Evolutionary conservation across 2,329 filamentous ascomycete species (phyloP).

Genomic region (Microascus cirrosus): DNA sequence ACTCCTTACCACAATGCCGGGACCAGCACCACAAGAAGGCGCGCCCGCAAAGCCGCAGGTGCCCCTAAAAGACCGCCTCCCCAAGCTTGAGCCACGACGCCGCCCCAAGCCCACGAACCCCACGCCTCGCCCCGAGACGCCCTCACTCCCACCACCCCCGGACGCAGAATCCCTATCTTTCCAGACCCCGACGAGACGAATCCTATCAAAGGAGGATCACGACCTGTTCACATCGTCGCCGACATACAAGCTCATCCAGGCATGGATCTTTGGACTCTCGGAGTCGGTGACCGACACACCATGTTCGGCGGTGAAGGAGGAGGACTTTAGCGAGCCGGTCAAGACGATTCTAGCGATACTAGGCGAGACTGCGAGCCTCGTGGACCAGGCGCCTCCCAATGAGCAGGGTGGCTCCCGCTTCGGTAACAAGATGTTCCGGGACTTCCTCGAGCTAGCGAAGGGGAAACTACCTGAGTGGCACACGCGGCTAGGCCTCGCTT

Average conservation of each 20-base stretch:
- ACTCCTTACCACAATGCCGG: neutral
- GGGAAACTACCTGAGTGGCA: slow-evolving; percentile 53
- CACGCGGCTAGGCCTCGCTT: slow-evolving; percentile 39
- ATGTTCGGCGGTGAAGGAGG: slow-evolving; percentile 44
- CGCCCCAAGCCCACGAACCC: slow-evolving; percentile 37
- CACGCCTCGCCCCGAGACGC: slow-evolving; percentile 63
- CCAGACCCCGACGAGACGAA: slow-evolving; percentile 60
- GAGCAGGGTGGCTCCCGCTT: slow-evolving; percentile 86
- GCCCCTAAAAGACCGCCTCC: slow-evolving; percentile 36
- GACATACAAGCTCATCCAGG: slow-evolving; percentile 63
- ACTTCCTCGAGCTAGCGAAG: slow-evolving; percentile 62
- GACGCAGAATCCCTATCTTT: slow-evolving; percentile 50
- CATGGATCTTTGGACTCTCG: slow-evolving; percentile 78
- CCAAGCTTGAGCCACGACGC: slow-evolving; percentile 56
- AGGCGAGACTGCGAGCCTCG: slow-evolving; percentile 53
- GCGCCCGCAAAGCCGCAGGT: slow-evolving; percentile 16
- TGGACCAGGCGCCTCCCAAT: slow-evolving; percentile 63
- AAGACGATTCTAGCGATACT: slow-evolving; percentile 58
- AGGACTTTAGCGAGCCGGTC: slow-evolving; percentile 47
- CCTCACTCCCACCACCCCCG: slow-evolving; percentile 57
- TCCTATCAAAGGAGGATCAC: slow-evolving; percentile 72
- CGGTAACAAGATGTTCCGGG: slow-evolving; percentile 84
- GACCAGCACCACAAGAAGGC: neutral
- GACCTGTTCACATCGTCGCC: slow-evolving; percentile 68
- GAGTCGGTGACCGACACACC: slow-evolving; percentile 67